These are phyloP conservation scores for Oryza brachyantha DNA, from an alignment of 176 grass and related monocot genomes.

Conservation along the genomic window DNA sequence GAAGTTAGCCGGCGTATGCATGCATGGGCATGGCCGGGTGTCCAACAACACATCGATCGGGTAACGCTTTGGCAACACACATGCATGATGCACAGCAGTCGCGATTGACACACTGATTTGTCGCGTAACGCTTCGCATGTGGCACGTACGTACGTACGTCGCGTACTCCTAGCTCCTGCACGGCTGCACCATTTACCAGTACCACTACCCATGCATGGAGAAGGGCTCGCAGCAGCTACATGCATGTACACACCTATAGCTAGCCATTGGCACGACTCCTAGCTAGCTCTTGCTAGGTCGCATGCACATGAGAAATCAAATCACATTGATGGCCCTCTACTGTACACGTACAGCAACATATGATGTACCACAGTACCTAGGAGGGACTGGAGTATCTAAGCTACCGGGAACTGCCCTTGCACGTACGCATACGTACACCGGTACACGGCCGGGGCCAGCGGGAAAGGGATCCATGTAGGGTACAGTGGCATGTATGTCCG, in stretches of 20 bases:
- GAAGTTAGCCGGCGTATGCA: too few relatives aligned
- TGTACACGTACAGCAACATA: background rate
- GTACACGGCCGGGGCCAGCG: too few relatives aligned
- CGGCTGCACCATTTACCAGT: background rate
- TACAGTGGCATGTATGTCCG: too few relatives aligned
- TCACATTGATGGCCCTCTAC: slow-evolving; percentile 14
- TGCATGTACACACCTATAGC: too few relatives aligned
- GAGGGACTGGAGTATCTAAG: background rate
- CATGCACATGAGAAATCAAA: slow-evolving; percentile 19
- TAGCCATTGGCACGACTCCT: too few relatives aligned
- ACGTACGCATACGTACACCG: background rate
- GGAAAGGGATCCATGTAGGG: background rate
- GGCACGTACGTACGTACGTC: background rate
- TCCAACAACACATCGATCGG: too few relatives aligned
- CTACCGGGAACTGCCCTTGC: too few relatives aligned
- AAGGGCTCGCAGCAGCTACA: background rate
- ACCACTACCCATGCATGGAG: background rate
- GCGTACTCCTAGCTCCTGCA: too few relatives aligned
- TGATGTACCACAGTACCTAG: background rate
- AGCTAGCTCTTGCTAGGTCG: background rate
- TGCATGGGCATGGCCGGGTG: too few relatives aligned
- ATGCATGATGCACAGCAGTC: background rate
- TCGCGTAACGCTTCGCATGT: background rate
- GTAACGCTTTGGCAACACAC: too few relatives aligned
- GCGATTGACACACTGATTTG: background rate